A percentile compares a stretch with the other conserved stretches of the same genome.
Evolutionary conservation across 768 basidiomycete species (phyloP).

Genomic region (Suillus variegatus): DNA sequence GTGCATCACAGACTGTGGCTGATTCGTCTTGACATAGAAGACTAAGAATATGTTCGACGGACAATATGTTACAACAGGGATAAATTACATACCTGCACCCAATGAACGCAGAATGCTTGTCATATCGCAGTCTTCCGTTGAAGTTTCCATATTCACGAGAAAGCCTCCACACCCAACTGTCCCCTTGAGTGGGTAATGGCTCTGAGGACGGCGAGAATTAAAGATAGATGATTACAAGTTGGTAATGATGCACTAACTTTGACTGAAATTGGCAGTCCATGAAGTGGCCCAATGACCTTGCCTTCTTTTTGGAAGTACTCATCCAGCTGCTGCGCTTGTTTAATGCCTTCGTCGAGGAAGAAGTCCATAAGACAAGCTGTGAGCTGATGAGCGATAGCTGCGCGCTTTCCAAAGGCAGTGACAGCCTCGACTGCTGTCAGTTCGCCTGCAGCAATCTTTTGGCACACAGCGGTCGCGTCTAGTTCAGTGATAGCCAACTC

Average conservation of each 20-base stretch:
- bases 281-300: constrained; percentile 43
- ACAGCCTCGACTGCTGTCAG: constrained; percentile 41
- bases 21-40: constrained; percentile 45
- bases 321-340: constrained; percentile 43
- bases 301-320: constrained; percentile 39
- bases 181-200: constrained; percentile 40
- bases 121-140: constrained; percentile 29
- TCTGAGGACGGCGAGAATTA: constrained; percentile 22
- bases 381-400: constrained; percentile 53
- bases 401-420: constrained; percentile 48
- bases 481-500: constrained; percentile 37
- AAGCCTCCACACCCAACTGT: constrained; percentile 39
- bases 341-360: constrained; percentile 44
- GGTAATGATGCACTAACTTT: constrained; percentile 30
- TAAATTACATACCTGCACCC: constrained; percentile 38
- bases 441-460: constrained; percentile 28
- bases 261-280: constrained; percentile 41
- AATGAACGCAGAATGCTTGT: constrained; percentile 39
- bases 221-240: background rate
- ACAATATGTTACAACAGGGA: background rate
- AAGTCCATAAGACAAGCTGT: constrained; percentile 41
- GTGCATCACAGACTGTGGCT: constrained; percentile 44
- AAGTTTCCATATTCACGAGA: constrained; percentile 23
- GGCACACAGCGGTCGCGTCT: constrained; percentile 37
- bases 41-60: constrained; percentile 25